Evolutionary conservation across 441 rosid genomes (phyloP), one percentile per base, ranked within the genome.

Genomic region (Adansonia rubrostipa): DNA sequence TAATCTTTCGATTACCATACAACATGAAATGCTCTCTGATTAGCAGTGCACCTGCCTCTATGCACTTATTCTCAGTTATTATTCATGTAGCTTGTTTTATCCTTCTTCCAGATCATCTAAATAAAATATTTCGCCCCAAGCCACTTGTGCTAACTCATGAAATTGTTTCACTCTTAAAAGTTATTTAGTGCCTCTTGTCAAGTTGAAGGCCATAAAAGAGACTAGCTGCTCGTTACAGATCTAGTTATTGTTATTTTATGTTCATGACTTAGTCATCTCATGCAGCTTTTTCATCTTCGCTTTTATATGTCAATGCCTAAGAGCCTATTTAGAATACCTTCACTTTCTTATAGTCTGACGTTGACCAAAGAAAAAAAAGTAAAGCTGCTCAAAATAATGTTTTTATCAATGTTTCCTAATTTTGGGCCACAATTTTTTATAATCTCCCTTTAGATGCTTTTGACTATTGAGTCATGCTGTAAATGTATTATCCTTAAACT

Each of bases 161-260:
- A 14, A 8, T 54, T 54, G 60, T 33, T 36, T n/a, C 14, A 54
- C 47, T 5, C 44, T 54, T 33, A 1, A 28, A 10, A 17, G 9
- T 17, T 56, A n/a, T 72, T n/a, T 56, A 36, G 76, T 22, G 20
- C 22, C 6, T 22, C 45, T 71, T 71, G 13, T 28, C 15, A 28
- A 71, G 62, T 51, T 53, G 47, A 71, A 71, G 40, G 56, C 57
- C 57, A 69, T 42, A 47, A 20, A 20, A 19, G 54, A 47, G 40
- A 69, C 22, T 20, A 9, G 19, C 24, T 40, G 48, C 50, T 56
- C 15, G 1, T 72, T 15, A 13, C 47, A 33, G 4, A n/a, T 72
- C 63, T 50, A 54, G 62, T 7, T 28, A 71, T 71, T 53, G 47
- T 17, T 51, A 53, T 33, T 15, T 28, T 13, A 50, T 70, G 44